phyloP scores from a whole-genome alignment of 2,329 filamentous ascomycete genomes.

The Aspergillus neoniger region DNA sequence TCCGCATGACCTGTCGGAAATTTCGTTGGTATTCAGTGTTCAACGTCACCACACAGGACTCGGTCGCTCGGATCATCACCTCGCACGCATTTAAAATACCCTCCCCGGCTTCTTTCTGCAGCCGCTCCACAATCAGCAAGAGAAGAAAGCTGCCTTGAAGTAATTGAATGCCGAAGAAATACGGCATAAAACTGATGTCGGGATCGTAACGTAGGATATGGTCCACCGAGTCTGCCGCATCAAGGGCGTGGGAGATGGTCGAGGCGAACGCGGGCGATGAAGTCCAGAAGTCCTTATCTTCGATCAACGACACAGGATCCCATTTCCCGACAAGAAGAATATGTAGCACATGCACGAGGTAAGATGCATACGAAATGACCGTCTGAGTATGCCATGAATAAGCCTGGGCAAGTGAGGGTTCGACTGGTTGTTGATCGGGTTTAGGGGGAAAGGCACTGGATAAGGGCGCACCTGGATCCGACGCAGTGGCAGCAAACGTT shows the following conservation, averaged over 20 bases:
- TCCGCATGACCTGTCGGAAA: constrained; percentile 94
- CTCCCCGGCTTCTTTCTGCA: constrained; percentile 81
- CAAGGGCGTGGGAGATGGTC: constrained; percentile 83
- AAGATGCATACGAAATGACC: constrained; percentile 83
- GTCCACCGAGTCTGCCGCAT: constrained; percentile 82
- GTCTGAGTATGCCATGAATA: constrained; percentile 70
- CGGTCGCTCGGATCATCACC: constrained; percentile 87
- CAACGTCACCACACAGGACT: constrained; percentile 87
- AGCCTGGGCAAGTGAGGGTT: constrained; percentile 33
- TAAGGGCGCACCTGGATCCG: constrained; percentile 29
- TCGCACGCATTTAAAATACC: constrained; percentile 87
- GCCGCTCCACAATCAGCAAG: constrained; percentile 83
- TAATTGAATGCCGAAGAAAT: constrained; percentile 93
- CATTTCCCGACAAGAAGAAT: constrained; percentile 92
- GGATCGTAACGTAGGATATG: constrained; percentile 89
- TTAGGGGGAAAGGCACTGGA: constrained; percentile 60
- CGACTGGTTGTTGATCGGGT: constrained; percentile 59
- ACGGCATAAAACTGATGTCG: constrained; percentile 92
- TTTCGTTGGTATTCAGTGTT: constrained; percentile 96
- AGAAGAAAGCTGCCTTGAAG: constrained; percentile 87
- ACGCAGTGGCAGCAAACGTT: constrained; percentile 32
- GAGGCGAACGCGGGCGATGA: constrained; percentile 85
- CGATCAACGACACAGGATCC: constrained; percentile 90
- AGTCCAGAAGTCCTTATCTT: constrained; percentile 93
- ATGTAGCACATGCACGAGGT: constrained; percentile 90